Evolutionary conservation across 371 early-diverging fungal species (phyloP).

Genomic region (Nematocida ausubeli): DNA sequence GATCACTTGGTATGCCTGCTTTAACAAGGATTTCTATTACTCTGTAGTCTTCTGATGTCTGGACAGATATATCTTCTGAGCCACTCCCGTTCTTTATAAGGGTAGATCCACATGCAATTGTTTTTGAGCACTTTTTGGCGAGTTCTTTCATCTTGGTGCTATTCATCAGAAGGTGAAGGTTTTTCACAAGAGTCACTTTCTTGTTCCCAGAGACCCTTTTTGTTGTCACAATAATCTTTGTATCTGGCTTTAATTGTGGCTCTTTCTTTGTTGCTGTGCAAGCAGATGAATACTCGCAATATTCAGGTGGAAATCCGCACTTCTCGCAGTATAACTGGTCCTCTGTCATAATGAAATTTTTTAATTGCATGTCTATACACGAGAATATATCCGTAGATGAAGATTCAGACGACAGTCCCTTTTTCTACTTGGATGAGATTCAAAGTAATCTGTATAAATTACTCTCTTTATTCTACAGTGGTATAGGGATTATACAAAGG

Average conservation of each 20-base stretch:
- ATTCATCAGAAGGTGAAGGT: conserved; percentile 23
- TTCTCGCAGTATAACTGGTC: conserved; percentile 47
- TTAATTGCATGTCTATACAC: not conserved
- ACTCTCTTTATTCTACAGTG: conserved; percentile 46
- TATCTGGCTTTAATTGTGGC: not conserved
- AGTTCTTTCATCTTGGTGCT: conserved; percentile 25
- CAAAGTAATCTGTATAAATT: conserved; percentile 43
- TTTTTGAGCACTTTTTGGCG: conserved; percentile 42
- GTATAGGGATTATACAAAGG: conserved; percentile 51
- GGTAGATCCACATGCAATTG: conserved; percentile 50
- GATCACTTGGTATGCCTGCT: conserved; percentile 31
- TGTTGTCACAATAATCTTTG: conserved; percentile 41
- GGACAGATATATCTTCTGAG: conserved; percentile 43
- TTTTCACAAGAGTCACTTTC: conserved; percentile 48
- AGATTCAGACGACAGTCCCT: not conserved
- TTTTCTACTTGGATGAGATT: conserved; percentile 37
- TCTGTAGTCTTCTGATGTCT: conserved; percentile 36
- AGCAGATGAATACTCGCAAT: conserved; percentile 46
- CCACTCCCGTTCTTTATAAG: conserved; percentile 49
- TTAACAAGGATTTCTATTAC: conserved; percentile 46
- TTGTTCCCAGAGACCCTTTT: conserved; percentile 55
- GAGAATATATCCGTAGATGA: not conserved
- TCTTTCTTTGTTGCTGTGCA: conserved; percentile 30
- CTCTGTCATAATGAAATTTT: conserved; percentile 4
- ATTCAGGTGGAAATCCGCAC: conserved; percentile 53